Percentiles rank a stretch among this genome's conserved stretches.
Evolutionary conservation across 202 grass and related monocot genomes (phyloP).

Genomic region (Panicum virgatum): DNA sequence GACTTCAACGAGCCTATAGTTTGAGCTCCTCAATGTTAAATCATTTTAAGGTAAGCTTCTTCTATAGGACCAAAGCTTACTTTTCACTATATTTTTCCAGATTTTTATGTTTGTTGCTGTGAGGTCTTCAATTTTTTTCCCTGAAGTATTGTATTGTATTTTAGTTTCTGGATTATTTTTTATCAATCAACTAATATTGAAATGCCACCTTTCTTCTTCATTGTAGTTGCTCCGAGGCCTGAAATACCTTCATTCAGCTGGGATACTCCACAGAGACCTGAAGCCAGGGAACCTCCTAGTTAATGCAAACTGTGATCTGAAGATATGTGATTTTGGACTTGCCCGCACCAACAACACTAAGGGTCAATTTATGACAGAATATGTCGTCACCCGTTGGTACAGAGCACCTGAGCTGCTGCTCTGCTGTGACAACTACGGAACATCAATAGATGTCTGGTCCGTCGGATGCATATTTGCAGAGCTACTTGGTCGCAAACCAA

Average conservation of each 20-base stretch:
- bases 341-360: conserved; percentile 74
- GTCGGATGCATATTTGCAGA: conserved; percentile 87
- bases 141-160: background rate
- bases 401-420: conserved; percentile 86
- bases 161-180: conserved; percentile 15
- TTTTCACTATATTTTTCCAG: background rate
- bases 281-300: conserved; percentile 91
- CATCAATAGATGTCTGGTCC: conserved; percentile 90
- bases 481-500: conserved; percentile 74
- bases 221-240: conserved; percentile 81
- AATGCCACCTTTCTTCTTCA: conserved; percentile 4
- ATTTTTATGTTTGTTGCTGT: conserved; percentile 9
- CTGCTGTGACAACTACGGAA: conserved; percentile 78
- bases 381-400: conserved; percentile 77
- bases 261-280: conserved; percentile 90
- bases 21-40: background rate
- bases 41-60: background rate
- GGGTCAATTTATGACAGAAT: conserved; percentile 87
- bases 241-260: conserved; percentile 92
- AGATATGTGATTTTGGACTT: conserved; percentile 92
- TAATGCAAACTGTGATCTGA: conserved; percentile 88
- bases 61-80: background rate
- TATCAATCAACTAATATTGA: conserved; percentile 14
- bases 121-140: background rate
- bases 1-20: background rate